These are phyloP conservation scores for Xanthoconium stramineum DNA, from an alignment of 768 basidiomycete genomes.

Conservation along the genomic window DNA sequence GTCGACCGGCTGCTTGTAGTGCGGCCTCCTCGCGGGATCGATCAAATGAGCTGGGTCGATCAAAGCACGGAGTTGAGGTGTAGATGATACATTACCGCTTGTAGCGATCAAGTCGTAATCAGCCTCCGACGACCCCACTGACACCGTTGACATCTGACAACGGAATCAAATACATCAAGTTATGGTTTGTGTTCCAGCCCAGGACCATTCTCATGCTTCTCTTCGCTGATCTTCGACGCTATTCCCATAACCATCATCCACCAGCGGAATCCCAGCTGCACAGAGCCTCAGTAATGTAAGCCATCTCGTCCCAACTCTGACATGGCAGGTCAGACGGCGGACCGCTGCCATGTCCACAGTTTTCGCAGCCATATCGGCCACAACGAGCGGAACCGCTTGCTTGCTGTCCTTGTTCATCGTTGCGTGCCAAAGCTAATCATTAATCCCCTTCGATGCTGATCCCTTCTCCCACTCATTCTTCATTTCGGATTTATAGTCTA, in stretches of 20 bases:
- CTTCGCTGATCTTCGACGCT: conserved; percentile 26
- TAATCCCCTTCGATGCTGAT: conserved; percentile 33
- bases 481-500: conserved; percentile 36
- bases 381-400: conserved; percentile 27
- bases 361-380: conserved; percentile 21
- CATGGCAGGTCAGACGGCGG: conserved; percentile 7
- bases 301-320: conserved; percentile 16
- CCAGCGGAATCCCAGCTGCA: conserved; percentile 12
- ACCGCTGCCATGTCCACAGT: conserved; percentile 1
- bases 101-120: conserved; percentile 16
- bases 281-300: conserved; percentile 10
- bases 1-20: conserved; percentile 28
- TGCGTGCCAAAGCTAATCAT: conserved; percentile 33
- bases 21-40: conserved; percentile 29
- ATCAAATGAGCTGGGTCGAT: background rate
- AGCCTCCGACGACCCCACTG: conserved; percentile 11
- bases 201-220: conserved; percentile 1
- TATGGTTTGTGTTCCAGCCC: conserved; percentile 13
- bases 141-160: conserved; percentile 25
- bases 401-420: conserved; percentile 23
- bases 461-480: conserved; percentile 32
- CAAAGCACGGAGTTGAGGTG: background rate
- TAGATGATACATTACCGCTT: background rate
- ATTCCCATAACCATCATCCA: conserved; percentile 16
- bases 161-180: conserved; percentile 26